These are phyloP conservation scores for Xylariaceae sp. DNA, from an alignment of 2,329 filamentous ascomycete species.

Conservation along the genomic window DNA sequence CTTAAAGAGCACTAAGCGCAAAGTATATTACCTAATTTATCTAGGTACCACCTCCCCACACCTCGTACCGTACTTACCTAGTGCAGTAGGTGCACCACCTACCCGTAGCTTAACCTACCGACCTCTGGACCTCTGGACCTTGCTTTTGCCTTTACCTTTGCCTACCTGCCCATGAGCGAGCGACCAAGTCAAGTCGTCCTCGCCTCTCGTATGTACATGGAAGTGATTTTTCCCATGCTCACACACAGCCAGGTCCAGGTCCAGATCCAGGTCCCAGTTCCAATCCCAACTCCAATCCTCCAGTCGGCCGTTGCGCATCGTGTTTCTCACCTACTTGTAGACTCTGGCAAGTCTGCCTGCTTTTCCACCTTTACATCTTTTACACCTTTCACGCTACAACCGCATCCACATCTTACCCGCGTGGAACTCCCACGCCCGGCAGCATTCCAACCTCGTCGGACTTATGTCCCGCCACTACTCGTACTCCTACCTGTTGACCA, in stretches of 20 bases:
- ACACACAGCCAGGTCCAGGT: not conserved
- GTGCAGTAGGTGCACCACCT: too few species aligned
- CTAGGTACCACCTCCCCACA: too few species aligned
- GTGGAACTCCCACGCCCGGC: constrained; percentile 16
- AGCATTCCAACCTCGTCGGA: constrained; percentile 13
- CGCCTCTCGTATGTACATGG: too few species aligned
- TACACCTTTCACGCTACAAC: not conserved
- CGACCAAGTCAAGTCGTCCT: too few species aligned
- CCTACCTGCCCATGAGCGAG: too few species aligned
- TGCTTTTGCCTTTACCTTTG: too few species aligned
- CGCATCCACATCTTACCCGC: constrained; percentile 1
- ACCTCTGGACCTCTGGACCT: too few species aligned
- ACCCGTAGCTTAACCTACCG: too few species aligned
- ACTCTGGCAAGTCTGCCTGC: not conserved
- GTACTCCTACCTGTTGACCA: too few species aligned
- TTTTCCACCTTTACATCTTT: not conserved
- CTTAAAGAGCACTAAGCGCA: too few species aligned
- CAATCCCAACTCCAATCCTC: not conserved
- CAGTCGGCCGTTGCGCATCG: not conserved
- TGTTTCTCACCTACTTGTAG: not conserved
- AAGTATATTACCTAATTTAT: too few species aligned
- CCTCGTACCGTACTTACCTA: too few species aligned
- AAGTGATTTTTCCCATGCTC: not conserved
- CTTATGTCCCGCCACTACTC: constrained; percentile 1
- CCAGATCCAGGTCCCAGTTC: not conserved